Base-by-base conservation (phyloP, 2,329 filamentous ascomycete genomes). In the Spiromastix sp. region DNA sequence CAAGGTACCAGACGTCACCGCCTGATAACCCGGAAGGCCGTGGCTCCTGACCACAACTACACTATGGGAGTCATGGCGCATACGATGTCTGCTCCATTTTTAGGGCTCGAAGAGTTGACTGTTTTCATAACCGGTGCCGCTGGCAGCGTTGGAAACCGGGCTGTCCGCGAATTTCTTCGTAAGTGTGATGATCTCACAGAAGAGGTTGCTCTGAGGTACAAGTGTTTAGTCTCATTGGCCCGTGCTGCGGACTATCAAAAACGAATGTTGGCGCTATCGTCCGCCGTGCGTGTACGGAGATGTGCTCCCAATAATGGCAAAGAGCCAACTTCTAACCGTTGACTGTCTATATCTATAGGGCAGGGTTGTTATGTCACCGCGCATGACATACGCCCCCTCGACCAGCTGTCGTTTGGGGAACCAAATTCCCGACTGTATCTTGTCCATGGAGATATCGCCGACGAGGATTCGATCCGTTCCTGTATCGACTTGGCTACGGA, bases 311-410 rank as follows among this genome's bases (percentile, higher is more conserved):
- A 7, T 13, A 24, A 22, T 11, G 22, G 25, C 33, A 12, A 25
- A 17, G 15, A 15, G 4, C 33, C 30, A 19, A 33, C n/a, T 20
- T 15, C 15, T 12, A 39, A 15, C 22, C 6, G 18, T 30, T 8
- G 16, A 4, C 30, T n/a, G 16, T 5, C 10, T n/a, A 27, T 22
- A 43, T 22, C 41, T 29, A 39, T 44, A 71, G 69, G 57, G 16
- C 63, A 68, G 46, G 69, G 69, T 32, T 73, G 70, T 52, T 68
- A 64, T 48, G 69, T 74, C 17, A 68, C 70, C 25, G 68, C 67
- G 9, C 69, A 67, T 47, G 70, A 72, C 42, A 53, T 66, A 10
- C 56, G 52, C 13, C 52, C 60, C 1, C 52, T 62, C 11, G 49
- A 53, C 16, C 48, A 55, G 26, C 47, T 54, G 15, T 42, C 45